Conservation (phyloP, 1,284 basidiomycete species). For the Rhodotorula sp. region DNA sequence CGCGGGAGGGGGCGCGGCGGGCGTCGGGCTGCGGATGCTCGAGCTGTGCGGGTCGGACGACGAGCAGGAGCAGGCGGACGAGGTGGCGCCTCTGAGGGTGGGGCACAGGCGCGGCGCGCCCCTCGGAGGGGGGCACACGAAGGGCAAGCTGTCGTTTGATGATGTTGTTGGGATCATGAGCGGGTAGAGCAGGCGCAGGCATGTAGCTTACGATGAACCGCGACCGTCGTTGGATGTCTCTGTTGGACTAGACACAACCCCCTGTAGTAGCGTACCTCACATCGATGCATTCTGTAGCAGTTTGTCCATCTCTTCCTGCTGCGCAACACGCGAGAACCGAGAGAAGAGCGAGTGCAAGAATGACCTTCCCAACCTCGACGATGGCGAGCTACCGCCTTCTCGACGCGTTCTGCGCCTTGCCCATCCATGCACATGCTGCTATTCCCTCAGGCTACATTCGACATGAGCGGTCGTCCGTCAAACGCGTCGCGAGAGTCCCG, state of each 20-base stretch:
- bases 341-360: background rate
- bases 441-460: too few relatives aligned
- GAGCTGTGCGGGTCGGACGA: conserved; percentile 18
- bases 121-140: conserved; percentile 9
- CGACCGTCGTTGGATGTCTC: background rate
- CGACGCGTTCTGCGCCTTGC: too few relatives aligned
- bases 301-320: background rate
- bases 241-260: background rate
- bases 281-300: background rate
- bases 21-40: conserved; percentile 30
- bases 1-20: background rate
- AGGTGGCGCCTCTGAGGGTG: background rate
- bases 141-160: conserved; percentile 33
- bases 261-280: background rate
- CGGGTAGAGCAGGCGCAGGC: too few relatives aligned
- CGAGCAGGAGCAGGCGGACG: background rate
- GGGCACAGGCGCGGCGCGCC: background rate
- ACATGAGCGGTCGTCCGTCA: too few relatives aligned
- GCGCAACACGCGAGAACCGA: background rate
- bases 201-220: too few relatives aligned
- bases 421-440: too few relatives aligned
- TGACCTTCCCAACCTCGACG: background rate
- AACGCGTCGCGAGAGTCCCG: too few relatives aligned
- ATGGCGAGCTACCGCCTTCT: too few relatives aligned
- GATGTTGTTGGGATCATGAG: conserved; percentile 35